Percentiles rank a stretch among this genome's conserved stretches.
Evolutionary conservation across 1,284 basidiomycete species (phyloP).

Genomic region (Apiotrichum sp.): DNA sequence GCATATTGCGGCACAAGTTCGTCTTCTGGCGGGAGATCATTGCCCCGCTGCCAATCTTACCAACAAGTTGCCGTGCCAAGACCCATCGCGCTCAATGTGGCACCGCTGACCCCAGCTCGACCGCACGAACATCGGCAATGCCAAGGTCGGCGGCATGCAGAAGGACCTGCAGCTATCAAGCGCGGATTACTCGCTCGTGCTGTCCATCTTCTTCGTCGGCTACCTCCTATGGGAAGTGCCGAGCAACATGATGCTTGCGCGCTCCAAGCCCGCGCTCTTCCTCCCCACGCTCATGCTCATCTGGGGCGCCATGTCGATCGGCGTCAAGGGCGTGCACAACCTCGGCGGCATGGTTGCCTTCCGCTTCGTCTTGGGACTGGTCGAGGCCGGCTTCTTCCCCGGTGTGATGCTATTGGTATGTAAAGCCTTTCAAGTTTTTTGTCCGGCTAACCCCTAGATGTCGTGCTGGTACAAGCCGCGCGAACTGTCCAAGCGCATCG

Average conservation of each 20-base stretch:
- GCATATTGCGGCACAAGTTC: no score
- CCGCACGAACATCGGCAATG: slow-evolving; percentile 32
- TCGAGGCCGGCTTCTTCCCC: slow-evolving; percentile 44
- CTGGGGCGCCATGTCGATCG: slow-evolving; percentile 38
- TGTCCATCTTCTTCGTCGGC: slow-evolving; percentile 45
- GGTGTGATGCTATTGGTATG: slow-evolving; percentile 34
- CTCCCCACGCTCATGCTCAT: slow-evolving; percentile 37
- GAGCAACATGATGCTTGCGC: slow-evolving; percentile 42
- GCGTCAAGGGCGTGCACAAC: slow-evolving; percentile 38
- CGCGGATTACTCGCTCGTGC: slow-evolving; percentile 39
- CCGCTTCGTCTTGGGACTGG: slow-evolving; percentile 42
- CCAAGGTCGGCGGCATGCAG: slow-evolving; percentile 42
- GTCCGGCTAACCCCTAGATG: slow-evolving; percentile 2
- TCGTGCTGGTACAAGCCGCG: slow-evolving; percentile 42
- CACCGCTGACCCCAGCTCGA: slow-evolving; percentile 20
- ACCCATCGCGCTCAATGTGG: no score
- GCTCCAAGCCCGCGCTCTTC: slow-evolving; percentile 41
- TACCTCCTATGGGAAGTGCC: slow-evolving; percentile 41
- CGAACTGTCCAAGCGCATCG: slow-evolving; percentile 38
- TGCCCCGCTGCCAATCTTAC: no score
- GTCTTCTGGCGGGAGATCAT: no score
- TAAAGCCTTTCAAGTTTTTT: background rate
- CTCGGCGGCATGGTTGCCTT: slow-evolving; percentile 43
- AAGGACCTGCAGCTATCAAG: slow-evolving; percentile 32
- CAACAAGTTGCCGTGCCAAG: no score